Evolutionary conservation across 2,329 filamentous ascomycete species (phyloP).

Genomic region (Colletotrichum destructivum): DNA sequence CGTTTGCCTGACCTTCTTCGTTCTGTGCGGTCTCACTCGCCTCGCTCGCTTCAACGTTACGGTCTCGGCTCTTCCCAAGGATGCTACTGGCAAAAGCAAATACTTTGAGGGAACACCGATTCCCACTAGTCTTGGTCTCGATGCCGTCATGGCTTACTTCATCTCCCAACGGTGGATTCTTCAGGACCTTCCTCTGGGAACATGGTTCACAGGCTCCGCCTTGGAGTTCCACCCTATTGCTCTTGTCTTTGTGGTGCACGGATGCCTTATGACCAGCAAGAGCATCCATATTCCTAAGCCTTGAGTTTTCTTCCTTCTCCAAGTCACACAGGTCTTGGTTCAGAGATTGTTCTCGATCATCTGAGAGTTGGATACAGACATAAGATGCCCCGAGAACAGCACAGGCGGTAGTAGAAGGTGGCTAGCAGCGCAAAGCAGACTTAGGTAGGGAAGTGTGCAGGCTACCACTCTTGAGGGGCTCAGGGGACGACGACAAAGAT

Average conservation of each 20-base stretch:
- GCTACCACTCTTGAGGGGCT: background rate
- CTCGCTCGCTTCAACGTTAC: conserved; percentile 99
- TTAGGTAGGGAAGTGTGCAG: background rate
- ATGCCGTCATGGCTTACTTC: conserved; percentile 91
- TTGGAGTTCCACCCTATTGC: conserved; percentile 90
- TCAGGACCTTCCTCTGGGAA: conserved; percentile 83
- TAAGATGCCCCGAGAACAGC: background rate
- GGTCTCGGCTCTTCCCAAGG: conserved; percentile 89
- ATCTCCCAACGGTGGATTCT: conserved; percentile 85
- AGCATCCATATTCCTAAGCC: conserved; percentile 95
- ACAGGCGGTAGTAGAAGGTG: background rate
- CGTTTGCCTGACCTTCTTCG: conserved; percentile 85
- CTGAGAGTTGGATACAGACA: background rate
- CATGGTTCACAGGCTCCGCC: conserved; percentile 74
- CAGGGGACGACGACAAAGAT: background rate
- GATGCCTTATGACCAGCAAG: conserved; percentile 95
- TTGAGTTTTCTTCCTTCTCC: conserved; percentile 50
- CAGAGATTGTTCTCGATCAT: background rate
- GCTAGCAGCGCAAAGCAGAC: background rate
- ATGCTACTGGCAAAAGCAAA: conserved; percentile 89
- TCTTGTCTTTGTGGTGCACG: conserved; percentile 87
- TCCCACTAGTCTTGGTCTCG: conserved; percentile 87
- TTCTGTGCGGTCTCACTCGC: conserved; percentile 93
- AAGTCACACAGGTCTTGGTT: background rate
- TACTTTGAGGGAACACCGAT: conserved; percentile 99